A percentile compares a stretch with the other conserved stretches of the same genome.
phyloP scores from a whole-genome alignment of 371 early-diverging fungal genomes.

The Mortierella sp. region DNA sequence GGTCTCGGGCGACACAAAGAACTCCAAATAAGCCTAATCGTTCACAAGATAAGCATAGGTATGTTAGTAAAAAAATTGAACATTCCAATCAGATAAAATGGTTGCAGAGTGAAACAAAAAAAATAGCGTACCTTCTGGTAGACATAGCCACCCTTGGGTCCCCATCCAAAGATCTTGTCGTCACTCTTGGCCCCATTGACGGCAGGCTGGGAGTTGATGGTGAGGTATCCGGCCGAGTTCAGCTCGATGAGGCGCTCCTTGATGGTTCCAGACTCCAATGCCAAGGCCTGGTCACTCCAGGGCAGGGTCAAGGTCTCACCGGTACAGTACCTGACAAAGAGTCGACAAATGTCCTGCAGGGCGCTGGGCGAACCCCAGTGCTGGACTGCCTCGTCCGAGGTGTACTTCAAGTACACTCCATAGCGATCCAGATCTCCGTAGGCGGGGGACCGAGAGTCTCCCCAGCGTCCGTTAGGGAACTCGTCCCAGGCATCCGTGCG shows the following conservation, averaged over 20 bases:
- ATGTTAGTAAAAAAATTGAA: background rate
- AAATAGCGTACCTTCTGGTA: slow-evolving; percentile 81
- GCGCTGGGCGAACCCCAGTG: slow-evolving; percentile 86
- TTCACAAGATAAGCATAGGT: background rate
- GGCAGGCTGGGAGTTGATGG: slow-evolving; percentile 96
- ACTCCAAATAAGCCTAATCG: slow-evolving; percentile 86
- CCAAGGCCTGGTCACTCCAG: slow-evolving; percentile 90
- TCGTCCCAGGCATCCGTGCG: slow-evolving; percentile 97
- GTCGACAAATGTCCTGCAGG: slow-evolving; percentile 71
- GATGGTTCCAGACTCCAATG: slow-evolving; percentile 85
- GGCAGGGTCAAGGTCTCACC: slow-evolving; percentile 85
- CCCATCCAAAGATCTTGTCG: slow-evolving; percentile 92
- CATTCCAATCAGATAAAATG: background rate
- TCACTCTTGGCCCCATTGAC: slow-evolving; percentile 90
- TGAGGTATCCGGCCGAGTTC: slow-evolving; percentile 88
- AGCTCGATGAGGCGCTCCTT: slow-evolving; percentile 76
- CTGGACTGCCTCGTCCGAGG: slow-evolving; percentile 68
- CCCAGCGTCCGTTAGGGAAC: slow-evolving; percentile 98
- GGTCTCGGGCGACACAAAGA: slow-evolving; percentile 85
- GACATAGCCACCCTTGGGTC: slow-evolving; percentile 93
- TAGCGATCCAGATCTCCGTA: slow-evolving; percentile 94
- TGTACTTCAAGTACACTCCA: slow-evolving; percentile 83
- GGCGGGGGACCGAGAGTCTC: slow-evolving; percentile 92
- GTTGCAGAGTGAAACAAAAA: background rate
- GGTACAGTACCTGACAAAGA: slow-evolving; percentile 86